Conservation (phyloP, 2,329 filamentous ascomycete species). For the Amylocarpus encephaloides region DNA sequence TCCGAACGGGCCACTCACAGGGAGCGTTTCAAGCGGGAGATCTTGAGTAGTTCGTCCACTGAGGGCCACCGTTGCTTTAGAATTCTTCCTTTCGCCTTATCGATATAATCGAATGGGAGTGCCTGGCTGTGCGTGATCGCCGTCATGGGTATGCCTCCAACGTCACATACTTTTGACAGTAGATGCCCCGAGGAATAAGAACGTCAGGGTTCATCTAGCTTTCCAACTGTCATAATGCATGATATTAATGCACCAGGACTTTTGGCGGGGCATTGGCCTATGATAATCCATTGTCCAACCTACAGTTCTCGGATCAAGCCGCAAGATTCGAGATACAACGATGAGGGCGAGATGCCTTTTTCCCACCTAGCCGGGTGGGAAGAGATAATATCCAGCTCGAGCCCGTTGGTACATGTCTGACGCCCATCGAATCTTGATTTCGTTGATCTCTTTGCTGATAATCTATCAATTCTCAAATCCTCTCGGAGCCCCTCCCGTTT, state of each 20-base stretch:
- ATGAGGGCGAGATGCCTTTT: not conserved
- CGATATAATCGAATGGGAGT: not conserved
- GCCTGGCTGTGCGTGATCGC: conserved; percentile 12
- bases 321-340: too few relatives aligned
- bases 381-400: too few relatives aligned
- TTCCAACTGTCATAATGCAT: conserved; percentile 17
- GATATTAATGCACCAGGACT: conserved; percentile 16
- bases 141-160: conserved; percentile 8
- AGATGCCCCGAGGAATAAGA: not conserved
- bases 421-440: not conserved
- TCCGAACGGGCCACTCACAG: too few relatives aligned
- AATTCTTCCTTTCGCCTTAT: not conserved
- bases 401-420: not conserved
- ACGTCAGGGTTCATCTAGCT: conserved; percentile 6
- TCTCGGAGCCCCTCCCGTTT: not conserved
- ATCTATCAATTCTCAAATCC: not conserved
- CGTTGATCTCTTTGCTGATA: not conserved
- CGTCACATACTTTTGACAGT: conserved; percentile 5
- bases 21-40: too few relatives aligned
- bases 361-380: not conserved
- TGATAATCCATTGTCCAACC: conserved; percentile 4
- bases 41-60: too few relatives aligned
- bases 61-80: not conserved
- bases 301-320: not conserved
- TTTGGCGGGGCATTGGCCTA: conserved; percentile 10